Conservation (phyloP, 768 basidiomycete genomes). For the Suillus sp. region DNA sequence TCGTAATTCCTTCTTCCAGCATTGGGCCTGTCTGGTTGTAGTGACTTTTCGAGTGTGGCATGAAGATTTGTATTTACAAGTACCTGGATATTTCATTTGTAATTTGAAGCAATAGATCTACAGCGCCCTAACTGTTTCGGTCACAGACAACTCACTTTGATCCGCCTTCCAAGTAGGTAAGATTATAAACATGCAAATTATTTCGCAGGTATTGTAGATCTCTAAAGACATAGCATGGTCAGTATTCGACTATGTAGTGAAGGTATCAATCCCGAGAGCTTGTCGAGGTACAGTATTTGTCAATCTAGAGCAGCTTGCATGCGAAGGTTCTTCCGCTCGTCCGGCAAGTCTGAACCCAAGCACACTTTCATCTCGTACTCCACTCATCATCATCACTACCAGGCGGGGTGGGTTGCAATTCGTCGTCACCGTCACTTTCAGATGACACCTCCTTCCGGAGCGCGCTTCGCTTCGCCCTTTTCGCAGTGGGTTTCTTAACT, state of each 20-base stretch:
- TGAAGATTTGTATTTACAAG: not conserved
- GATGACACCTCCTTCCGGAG: not conserved
- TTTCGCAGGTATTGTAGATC: too few relatives aligned
- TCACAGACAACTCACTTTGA: too few relatives aligned
- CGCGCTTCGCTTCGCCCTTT: not conserved
- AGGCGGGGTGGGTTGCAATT: not conserved
- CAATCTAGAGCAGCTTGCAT: not conserved
- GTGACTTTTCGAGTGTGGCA: too few relatives aligned
- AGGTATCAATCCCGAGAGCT: not conserved
- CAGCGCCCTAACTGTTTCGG: not conserved
- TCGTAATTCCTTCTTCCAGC: not conserved
- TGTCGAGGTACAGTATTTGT: not conserved
- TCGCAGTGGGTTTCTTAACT: not conserved
- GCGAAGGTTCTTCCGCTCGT: not conserved
- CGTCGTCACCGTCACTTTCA: slow-evolving; percentile 16
- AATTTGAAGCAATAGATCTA: slow-evolving; percentile 4
- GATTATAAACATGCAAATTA: not conserved
- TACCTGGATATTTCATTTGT: not conserved
- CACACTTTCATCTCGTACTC: not conserved
- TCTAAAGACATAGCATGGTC: not conserved
- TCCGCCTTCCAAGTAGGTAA: not conserved
- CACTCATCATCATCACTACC: slow-evolving; percentile 15
- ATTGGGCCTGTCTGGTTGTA: not conserved
- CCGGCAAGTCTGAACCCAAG: too few relatives aligned
- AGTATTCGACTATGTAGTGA: not conserved